Evolutionary conservation across 1,284 basidiomycete genomes (phyloP).

Genomic region (Trametes versicolor): DNA sequence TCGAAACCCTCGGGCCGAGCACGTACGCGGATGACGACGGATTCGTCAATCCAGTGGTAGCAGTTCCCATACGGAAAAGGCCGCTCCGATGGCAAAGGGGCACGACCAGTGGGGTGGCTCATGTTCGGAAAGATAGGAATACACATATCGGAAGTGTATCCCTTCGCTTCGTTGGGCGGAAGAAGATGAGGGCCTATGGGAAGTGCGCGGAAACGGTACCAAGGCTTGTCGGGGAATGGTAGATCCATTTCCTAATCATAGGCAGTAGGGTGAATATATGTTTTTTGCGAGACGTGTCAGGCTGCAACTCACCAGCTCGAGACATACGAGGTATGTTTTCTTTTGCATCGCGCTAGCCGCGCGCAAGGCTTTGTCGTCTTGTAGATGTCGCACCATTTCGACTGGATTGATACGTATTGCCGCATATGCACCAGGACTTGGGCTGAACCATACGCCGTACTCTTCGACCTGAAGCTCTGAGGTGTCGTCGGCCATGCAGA

Average conservation of each 20-base stretch:
- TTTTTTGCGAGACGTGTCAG: not conserved
- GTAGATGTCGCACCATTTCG: not conserved
- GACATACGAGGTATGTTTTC: not conserved
- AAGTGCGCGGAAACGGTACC: conserved; percentile 13
- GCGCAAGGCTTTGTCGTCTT: not conserved
- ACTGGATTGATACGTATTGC: not conserved
- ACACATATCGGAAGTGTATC: conserved; percentile 18
- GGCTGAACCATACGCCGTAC: not conserved
- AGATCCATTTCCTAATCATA: conserved; percentile 1
- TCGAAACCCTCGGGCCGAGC: not conserved
- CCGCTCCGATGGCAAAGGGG: conserved; percentile 1
- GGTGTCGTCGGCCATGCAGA: not conserved
- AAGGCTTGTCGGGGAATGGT: conserved; percentile 1
- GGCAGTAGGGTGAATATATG: not conserved
- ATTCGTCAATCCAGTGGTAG: conserved; percentile 14
- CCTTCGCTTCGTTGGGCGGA: not conserved
- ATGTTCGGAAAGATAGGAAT: conserved; percentile 21
- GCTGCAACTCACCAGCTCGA: not conserved
- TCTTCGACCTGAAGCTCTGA: not conserved
- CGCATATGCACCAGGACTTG: not conserved
- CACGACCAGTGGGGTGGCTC: conserved; percentile 5
- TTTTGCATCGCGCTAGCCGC: not conserved
- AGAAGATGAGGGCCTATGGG: conserved; percentile 1
- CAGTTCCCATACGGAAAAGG: conserved; percentile 23
- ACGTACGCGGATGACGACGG: not conserved